These are phyloP conservation scores for Penicillium sp. DNA, from an alignment of 2,329 filamentous ascomycete species.

Conservation along the genomic window DNA sequence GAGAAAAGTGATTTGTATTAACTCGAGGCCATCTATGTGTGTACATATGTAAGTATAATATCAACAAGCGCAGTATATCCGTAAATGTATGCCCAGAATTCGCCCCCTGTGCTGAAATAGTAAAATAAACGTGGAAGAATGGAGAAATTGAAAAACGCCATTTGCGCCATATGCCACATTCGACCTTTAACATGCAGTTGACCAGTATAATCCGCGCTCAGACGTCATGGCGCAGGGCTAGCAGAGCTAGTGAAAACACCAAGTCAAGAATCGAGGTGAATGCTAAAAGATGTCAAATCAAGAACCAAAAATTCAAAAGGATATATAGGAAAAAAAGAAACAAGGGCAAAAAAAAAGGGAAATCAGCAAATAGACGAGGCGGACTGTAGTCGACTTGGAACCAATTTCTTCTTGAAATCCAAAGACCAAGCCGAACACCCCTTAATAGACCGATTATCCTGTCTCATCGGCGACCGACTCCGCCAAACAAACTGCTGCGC, in stretches of 20 bases:
- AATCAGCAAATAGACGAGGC: constrained; percentile 1
- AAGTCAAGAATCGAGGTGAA: neutral
- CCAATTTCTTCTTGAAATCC: constrained; percentile 2
- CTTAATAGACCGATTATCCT: constrained; percentile 1
- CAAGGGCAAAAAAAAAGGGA: neutral
- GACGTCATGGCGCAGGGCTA: neutral
- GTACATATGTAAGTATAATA: too few species aligned
- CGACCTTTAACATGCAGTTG: neutral
- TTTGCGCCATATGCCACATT: neutral
- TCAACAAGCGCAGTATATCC: neutral
- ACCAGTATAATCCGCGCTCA: neutral
- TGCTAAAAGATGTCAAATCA: neutral
- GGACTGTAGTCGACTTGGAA: neutral
- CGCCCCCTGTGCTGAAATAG: neutral
- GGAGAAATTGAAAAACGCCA: neutral
- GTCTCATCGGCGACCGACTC: constrained; percentile 1
- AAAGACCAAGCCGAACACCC: constrained; percentile 4
- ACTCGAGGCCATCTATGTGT: neutral
- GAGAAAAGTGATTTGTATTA: neutral
- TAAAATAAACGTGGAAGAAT: neutral
- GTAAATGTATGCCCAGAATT: neutral
- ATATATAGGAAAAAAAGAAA: neutral
- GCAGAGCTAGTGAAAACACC: neutral
- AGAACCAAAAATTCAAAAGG: neutral
- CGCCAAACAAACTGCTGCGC: constrained; percentile 17